Conservation (phyloP, 768 basidiomycete genomes). For the Omphalotus guepiniiformis region DNA sequence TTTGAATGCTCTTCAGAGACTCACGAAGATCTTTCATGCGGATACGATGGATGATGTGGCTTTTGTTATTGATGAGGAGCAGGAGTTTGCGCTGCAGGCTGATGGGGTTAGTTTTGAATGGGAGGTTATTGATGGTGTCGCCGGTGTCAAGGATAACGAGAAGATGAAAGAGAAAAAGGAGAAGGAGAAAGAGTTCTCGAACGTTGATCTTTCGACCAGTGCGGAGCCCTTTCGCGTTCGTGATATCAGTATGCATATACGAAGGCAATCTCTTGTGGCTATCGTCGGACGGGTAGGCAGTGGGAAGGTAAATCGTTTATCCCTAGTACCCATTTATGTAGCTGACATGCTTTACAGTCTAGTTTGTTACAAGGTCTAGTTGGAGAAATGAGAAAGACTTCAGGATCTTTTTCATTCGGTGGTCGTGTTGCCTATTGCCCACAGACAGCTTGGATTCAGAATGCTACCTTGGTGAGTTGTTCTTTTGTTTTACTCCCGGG, state of each 20-base stretch:
- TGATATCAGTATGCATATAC: constrained; percentile 47
- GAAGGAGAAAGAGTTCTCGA: constrained; percentile 8
- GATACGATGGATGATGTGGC: constrained; percentile 41
- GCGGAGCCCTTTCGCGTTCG: constrained; percentile 42
- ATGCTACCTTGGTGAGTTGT: constrained; percentile 50
- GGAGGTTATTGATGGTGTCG: constrained; percentile 32
- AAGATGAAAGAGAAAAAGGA: constrained; percentile 10
- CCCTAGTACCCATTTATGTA: not conserved
- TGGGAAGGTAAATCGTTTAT: constrained; percentile 41
- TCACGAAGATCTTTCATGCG: constrained; percentile 50
- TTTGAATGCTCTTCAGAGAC: constrained; percentile 52
- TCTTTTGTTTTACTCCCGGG: not conserved
- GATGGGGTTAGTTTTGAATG: constrained; percentile 60
- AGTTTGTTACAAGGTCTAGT: constrained; percentile 59
- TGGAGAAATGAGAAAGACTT: constrained; percentile 60
- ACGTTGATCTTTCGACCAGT: not conserved
- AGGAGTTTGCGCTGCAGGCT: constrained; percentile 46
- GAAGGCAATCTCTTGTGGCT: constrained; percentile 55
- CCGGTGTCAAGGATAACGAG: constrained; percentile 10
- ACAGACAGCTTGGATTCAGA: constrained; percentile 77
- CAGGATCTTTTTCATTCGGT: constrained; percentile 54
- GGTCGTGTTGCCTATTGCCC: constrained; percentile 67
- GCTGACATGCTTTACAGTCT: constrained; percentile 27
- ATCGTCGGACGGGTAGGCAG: constrained; percentile 69
- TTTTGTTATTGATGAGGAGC: constrained; percentile 38